These are phyloP conservation scores for Saccharomycopsis sp. DNA, from an alignment of 805 yeast genomes.

Conservation along the genomic window DNA sequence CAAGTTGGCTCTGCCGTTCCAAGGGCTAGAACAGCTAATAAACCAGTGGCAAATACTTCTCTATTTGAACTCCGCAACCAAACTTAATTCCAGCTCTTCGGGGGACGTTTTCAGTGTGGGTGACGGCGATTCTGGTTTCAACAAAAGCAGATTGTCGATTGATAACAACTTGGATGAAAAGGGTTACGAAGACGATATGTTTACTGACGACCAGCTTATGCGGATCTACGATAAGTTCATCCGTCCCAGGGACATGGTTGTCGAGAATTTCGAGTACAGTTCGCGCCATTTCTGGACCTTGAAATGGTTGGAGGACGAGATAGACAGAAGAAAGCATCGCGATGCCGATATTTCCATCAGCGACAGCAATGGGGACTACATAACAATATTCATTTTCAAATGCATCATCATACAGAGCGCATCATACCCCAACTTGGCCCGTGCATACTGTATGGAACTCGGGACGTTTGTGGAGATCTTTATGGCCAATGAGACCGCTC, in stretches of 20 bases:
- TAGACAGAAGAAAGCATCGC: background rate
- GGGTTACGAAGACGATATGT: background rate
- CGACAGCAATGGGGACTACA: background rate
- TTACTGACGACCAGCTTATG: constrained; percentile 1
- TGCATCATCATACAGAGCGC: constrained; percentile 16
- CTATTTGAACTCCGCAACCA: constrained; percentile 4
- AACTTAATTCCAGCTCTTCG: no score
- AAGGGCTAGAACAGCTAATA: constrained; percentile 27
- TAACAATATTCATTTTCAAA: constrained; percentile 6
- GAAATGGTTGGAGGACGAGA: constrained; percentile 11
- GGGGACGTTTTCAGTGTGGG: background rate
- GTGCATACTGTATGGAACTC: constrained; percentile 17
- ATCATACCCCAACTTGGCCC: constrained; percentile 8
- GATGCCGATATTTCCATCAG: background rate
- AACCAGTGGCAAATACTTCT: constrained; percentile 35
- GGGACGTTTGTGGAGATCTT: constrained; percentile 13
- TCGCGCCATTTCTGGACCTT: constrained; percentile 11
- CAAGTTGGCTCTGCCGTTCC: constrained; percentile 25
- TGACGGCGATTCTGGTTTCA: background rate
- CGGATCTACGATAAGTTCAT: constrained; percentile 12
- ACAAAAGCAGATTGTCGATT: background rate
- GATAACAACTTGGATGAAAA: background rate
- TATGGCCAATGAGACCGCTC: background rate
- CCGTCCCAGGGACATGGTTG: constrained; percentile 2
- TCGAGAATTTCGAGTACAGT: constrained; percentile 2